These are phyloP conservation scores for Basidiobolus meristosporus DNA, from an alignment of 371 early-diverging fungal species.

Conservation along the genomic window DNA sequence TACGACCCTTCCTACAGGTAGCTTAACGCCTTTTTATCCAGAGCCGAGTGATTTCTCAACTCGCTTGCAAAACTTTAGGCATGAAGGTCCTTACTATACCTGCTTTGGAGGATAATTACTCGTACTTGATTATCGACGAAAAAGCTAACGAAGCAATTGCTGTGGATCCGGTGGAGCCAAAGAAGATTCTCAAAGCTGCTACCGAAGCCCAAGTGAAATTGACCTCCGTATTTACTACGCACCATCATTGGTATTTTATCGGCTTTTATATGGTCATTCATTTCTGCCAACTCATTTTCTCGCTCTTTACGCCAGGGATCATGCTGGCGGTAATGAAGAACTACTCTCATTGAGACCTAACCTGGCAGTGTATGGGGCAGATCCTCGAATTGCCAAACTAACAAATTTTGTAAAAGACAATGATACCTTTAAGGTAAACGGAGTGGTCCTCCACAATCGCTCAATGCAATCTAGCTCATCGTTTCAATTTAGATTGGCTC, in stretches of 20 bases:
- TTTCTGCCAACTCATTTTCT: neutral
- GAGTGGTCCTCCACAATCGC: no score
- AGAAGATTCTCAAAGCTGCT: constrained; percentile 18
- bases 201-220: constrained; percentile 5
- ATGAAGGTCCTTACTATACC: constrained; percentile 6
- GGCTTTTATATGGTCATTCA: neutral
- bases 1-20: no score
- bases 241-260: constrained; percentile 42
- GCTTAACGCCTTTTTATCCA: no score
- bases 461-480: neutral
- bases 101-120: constrained; percentile 43
- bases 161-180: constrained; percentile 37
- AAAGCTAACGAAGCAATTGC: constrained; percentile 18
- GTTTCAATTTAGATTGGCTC: constrained; percentile 5
- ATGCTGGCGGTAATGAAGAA: constrained; percentile 57
- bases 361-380: constrained; percentile 68
- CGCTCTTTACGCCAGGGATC: constrained; percentile 25
- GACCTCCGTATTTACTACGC: constrained; percentile 42
- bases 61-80: no score
- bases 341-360: constrained; percentile 37
- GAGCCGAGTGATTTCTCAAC: no score
- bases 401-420: constrained; percentile 53
- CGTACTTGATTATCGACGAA: constrained; percentile 55
- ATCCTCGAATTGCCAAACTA: constrained; percentile 68
- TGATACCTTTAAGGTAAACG: constrained; percentile 42